Base-by-base conservation (phyloP, 176 grass and related monocot species). In the Chrysopogon serrulatus region DNA sequence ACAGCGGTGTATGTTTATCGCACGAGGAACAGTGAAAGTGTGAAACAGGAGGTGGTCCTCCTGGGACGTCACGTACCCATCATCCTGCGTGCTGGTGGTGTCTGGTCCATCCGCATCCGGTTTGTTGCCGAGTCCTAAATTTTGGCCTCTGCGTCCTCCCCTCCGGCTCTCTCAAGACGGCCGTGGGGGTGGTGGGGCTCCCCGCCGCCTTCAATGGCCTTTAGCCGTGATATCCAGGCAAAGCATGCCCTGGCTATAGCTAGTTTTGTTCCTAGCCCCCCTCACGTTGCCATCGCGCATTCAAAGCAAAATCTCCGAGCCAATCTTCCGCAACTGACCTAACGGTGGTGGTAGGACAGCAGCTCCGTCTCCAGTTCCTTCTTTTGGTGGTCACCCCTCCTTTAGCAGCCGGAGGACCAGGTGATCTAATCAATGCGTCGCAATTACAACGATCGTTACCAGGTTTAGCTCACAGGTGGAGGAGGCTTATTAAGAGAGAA, bases 291-390 rank as follows among this genome's bases (percentile, higher is more conserved):
- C 53, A 77, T 90, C 83, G 65, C 54, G 15, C 72, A 82, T 81
- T 90, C 78, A 90, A 86, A 32, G 71, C 64, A 33, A 90, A 33
- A 90, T 90, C 83, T 77, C 71, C 53, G 17, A 43, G 13, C 78
- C 16, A 45, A 85, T 89, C 87, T 85, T 27, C 10, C 3, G 47
- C 82, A 39, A 75, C 76, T 24, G 82, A 80, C 68, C 75, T 79
- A 74, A 70, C 82, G 41, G 19, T 8, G 33, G n/a, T 26, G 72
- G 73, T 65, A 72, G 86, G 81, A 45, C 81, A 57, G 13, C 69
- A 15, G 40, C 24, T 71, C 54, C 4, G 14, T 6, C 23, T 47
- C 67, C 31, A 39, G 51, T 28, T 70, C 40, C 35, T 27, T 68
- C 64, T 34, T 37, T 76, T 18, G 6, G 27, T 43, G 53, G 41